Evolutionary conservation across 2,329 filamentous ascomycete species (phyloP).

Genomic region (Trichoderma citrinoviride): DNA sequence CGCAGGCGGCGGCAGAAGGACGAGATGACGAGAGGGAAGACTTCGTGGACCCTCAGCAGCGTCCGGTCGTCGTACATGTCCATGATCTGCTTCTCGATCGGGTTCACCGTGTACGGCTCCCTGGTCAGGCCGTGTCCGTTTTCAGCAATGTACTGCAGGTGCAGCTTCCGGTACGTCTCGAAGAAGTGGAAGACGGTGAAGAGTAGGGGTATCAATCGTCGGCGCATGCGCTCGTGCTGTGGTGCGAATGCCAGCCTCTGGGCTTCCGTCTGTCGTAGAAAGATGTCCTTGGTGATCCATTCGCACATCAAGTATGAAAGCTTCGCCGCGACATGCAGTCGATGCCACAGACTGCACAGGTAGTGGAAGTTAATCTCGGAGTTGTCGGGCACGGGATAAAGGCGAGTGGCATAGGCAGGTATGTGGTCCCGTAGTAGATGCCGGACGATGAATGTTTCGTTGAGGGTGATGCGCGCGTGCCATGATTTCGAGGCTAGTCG

Average conservation of each 20-base stretch:
- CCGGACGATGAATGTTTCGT: constrained; percentile 60
- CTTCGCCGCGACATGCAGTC: constrained; percentile 62
- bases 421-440: constrained; percentile 60
- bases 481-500: constrained; percentile 58
- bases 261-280: constrained; percentile 55
- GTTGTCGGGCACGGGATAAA: constrained; percentile 55
- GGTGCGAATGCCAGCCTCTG: constrained; percentile 57
- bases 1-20: constrained; percentile 62
- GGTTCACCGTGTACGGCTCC: constrained; percentile 59
- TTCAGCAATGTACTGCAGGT: constrained; percentile 55
- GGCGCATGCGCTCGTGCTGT: constrained; percentile 62
- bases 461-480: constrained; percentile 57
- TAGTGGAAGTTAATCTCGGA: constrained; percentile 56
- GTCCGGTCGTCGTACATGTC: constrained; percentile 63
- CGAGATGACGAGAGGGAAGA: constrained; percentile 62
- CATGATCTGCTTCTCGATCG: constrained; percentile 62
- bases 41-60: constrained; percentile 60
- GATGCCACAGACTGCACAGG: constrained; percentile 63
- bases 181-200: constrained; percentile 69
- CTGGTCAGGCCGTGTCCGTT: constrained; percentile 51
- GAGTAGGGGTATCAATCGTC: constrained; percentile 60
- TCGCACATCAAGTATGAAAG: constrained; percentile 60
- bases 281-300: constrained; percentile 65
- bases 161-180: constrained; percentile 60
- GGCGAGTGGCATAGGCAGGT: constrained; percentile 57